Percentiles rank a stretch among this genome's conserved stretches.
Conservation (phyloP, 192 early-diverging fungal species). For the Mortierella antarctica region DNA sequence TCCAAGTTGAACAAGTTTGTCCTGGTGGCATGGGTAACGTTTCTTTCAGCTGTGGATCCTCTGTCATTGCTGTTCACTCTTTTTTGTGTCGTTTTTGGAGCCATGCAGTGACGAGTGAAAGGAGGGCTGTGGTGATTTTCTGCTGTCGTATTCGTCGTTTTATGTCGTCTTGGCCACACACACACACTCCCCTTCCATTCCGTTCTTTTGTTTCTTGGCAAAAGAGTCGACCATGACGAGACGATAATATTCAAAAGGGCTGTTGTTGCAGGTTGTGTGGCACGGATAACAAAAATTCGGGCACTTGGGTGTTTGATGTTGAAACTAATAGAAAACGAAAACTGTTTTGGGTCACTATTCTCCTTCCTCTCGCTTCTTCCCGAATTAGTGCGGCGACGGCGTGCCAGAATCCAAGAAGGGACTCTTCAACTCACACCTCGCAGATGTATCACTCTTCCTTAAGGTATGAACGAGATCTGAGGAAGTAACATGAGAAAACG, state of each 20-base stretch:
- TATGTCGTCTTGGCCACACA: no score
- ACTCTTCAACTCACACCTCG: conserved; percentile 83
- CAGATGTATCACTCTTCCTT: conserved; percentile 84
- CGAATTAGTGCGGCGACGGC: conserved; percentile 85
- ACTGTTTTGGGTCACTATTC: no score
- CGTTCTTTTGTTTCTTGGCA: no score
- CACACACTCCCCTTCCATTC: no score
- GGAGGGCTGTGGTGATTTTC: no score
- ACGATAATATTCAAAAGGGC: no score
- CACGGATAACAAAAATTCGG: no score
- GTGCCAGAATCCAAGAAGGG: conserved; percentile 93
- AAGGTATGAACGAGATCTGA: conserved; percentile 61
- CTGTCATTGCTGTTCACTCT: background rate
- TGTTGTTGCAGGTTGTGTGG: no score
- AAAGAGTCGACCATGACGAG: no score
- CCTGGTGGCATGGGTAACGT: conserved; percentile 88
- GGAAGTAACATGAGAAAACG: background rate
- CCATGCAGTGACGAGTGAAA: background rate
- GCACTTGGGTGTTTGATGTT: no score
- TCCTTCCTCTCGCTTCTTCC: background rate
- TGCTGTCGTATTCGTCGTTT: no score
- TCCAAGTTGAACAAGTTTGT: conserved; percentile 89
- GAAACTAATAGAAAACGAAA: no score
- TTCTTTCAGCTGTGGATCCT: background rate
- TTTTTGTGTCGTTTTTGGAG: background rate